Evolutionary conservation across 2,329 filamentous ascomycete species (phyloP).

Genomic region (Beauveria scarabaeidicola): DNA sequence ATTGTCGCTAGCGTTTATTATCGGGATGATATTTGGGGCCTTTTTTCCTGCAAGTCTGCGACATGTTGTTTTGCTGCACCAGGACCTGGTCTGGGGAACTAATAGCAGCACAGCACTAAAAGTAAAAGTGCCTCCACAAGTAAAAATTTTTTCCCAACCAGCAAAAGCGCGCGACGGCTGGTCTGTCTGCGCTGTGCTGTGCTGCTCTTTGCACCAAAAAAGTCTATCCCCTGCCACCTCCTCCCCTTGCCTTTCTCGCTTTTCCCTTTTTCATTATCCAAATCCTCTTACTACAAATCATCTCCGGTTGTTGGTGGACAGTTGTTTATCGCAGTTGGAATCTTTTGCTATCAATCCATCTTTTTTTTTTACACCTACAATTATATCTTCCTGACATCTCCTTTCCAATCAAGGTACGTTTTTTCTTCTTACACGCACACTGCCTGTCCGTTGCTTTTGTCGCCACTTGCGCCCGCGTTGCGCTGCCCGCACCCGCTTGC

Average conservation of each 20-base stretch:
- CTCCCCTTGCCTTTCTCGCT: neutral
- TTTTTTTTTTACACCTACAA: neutral
- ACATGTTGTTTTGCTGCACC: no score
- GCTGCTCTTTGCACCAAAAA: neutral
- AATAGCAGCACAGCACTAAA: no score
- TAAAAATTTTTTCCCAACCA: neutral
- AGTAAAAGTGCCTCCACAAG: neutral
- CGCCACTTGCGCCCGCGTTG: slow-evolving; percentile 5
- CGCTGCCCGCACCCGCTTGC: slow-evolving; percentile 4
- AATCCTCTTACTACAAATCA: neutral
- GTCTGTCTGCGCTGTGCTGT: neutral
- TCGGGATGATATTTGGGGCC: neutral
- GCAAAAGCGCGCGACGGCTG: neutral
- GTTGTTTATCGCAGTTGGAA: slow-evolving; percentile 8
- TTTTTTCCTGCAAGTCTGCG: neutral
- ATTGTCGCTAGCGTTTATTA: neutral
- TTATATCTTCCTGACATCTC: neutral
- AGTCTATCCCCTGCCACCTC: slow-evolving; percentile 3
- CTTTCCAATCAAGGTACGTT: slow-evolving; percentile 4
- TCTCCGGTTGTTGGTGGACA: slow-evolving; percentile 8
- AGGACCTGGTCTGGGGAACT: no score
- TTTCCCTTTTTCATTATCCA: slow-evolving; percentile 1
- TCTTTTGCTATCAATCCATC: neutral
- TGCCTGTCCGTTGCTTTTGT: neutral
- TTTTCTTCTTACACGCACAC: neutral